phyloP scores from a whole-genome alignment of 768 basidiomycete genomes.

The Lactifluus subvellereus region DNA sequence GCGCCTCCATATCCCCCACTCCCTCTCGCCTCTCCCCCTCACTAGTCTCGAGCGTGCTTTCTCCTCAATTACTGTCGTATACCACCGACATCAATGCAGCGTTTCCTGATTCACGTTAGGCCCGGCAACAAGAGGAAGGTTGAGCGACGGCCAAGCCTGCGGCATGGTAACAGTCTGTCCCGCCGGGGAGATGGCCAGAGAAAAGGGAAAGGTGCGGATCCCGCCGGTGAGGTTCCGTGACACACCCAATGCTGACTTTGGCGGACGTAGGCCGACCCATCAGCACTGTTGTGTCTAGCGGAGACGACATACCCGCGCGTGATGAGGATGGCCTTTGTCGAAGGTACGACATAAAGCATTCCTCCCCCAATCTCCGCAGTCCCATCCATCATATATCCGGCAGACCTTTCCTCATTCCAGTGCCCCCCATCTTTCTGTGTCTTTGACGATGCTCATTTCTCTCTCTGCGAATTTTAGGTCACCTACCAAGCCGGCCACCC shows the following conservation, averaged over 20 bases:
- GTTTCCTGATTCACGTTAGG: not conserved
- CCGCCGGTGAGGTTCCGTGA: not conserved
- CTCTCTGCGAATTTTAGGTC: not conserved
- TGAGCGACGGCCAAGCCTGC: not conserved
- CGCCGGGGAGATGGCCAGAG: not conserved
- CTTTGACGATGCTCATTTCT: not conserved
- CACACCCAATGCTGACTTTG: not conserved
- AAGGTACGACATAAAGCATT: conserved; percentile 3
- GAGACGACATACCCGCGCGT: not conserved
- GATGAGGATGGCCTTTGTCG: not conserved
- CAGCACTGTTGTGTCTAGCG: not conserved
- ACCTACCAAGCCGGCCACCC: not conserved
- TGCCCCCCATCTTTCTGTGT: not conserved
- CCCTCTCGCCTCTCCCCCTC: not conserved
- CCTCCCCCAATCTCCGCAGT: not conserved
- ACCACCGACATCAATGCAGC: not conserved
- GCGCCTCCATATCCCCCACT: not conserved
- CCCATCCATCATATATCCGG: not conserved
- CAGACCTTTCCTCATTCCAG: not conserved
- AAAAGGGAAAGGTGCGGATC: not conserved
- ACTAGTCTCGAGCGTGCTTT: not conserved
- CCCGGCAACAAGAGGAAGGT: not conserved
- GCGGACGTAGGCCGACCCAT: not conserved
- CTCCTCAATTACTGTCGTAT: not conserved
- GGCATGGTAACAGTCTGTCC: not conserved